phyloP scores from a whole-genome alignment of 2,329 filamentous ascomycete genomes.

The Phaeosphaeriaceae sp. region DNA sequence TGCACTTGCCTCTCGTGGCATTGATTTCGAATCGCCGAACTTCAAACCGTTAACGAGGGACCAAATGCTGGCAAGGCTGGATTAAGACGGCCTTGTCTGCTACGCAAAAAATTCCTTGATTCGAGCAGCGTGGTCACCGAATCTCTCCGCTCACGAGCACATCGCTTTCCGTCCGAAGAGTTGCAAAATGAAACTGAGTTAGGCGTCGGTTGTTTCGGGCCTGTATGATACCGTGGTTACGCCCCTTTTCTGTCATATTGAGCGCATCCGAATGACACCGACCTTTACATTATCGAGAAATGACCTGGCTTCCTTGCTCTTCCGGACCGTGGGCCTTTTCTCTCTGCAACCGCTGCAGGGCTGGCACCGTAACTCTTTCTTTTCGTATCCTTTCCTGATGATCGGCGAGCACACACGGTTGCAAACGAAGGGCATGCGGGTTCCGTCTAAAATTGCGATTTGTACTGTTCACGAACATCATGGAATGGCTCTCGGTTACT shows the following conservation, averaged over 20 bases:
- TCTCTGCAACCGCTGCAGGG: slow-evolving; percentile 35
- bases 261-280: slow-evolving; percentile 50
- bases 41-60: slow-evolving; percentile 90
- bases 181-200: slow-evolving; percentile 46
- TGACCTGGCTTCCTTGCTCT: slow-evolving; percentile 45
- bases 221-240: slow-evolving; percentile 45
- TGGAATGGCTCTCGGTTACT: slow-evolving; percentile 33
- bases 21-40: slow-evolving; percentile 83
- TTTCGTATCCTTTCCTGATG: slow-evolving; percentile 39
- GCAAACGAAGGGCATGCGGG: slow-evolving; percentile 36
- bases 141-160: slow-evolving; percentile 42
- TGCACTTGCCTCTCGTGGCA: slow-evolving; percentile 75
- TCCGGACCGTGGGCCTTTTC: slow-evolving; percentile 35
- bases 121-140: slow-evolving; percentile 46
- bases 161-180: slow-evolving; percentile 39
- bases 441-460: slow-evolving; percentile 42
- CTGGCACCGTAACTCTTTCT: slow-evolving; percentile 44
- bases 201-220: slow-evolving; percentile 44
- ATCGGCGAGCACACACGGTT: slow-evolving; percentile 36
- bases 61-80: slow-evolving; percentile 96
- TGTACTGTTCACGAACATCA: slow-evolving; percentile 34
- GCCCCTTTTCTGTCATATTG: slow-evolving; percentile 45
- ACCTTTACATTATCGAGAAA: slow-evolving; percentile 44
- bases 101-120: slow-evolving; percentile 52
- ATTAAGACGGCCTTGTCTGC: slow-evolving; percentile 62